Evolutionary conservation across 2,329 filamentous ascomycete species (phyloP).

Genomic region (Apiospora aurea): DNA sequence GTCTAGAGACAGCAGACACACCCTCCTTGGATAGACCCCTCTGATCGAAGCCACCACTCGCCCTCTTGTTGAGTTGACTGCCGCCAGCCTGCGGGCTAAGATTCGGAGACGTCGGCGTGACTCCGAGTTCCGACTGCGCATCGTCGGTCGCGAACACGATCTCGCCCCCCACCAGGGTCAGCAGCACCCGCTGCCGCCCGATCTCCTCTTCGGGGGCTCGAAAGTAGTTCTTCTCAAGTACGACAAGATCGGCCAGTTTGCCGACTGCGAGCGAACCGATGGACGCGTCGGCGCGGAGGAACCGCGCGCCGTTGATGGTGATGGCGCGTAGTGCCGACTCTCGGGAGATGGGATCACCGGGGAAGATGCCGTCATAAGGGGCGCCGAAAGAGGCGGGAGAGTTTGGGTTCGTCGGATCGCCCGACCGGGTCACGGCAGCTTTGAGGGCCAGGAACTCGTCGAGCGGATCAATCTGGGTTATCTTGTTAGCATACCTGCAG

Average conservation of each 20-base stretch:
- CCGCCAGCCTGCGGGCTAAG: not conserved
- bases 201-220: not conserved
- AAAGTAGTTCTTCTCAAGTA: not conserved
- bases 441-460: slow-evolving; percentile 9
- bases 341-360: slow-evolving; percentile 1
- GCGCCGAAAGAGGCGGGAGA: not conserved
- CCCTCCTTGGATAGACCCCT: not conserved
- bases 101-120: not conserved
- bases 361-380: not conserved
- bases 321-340: slow-evolving; percentile 14
- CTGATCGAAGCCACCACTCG: not conserved
- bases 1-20: not conserved
- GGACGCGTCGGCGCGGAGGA: not conserved
- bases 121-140: not conserved
- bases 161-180: not conserved
- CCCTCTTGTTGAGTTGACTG: not conserved
- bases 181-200: not conserved
- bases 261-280: not conserved
- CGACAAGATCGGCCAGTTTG: not conserved
- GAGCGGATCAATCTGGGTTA: not conserved
- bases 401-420: not conserved
- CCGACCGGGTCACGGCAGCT: not conserved
- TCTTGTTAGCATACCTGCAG: not conserved
- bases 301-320: not conserved
- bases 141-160: not conserved